Base-by-base conservation (phyloP, 2,329 filamentous ascomycete genomes). In the Phyllachora maydis region DNA sequence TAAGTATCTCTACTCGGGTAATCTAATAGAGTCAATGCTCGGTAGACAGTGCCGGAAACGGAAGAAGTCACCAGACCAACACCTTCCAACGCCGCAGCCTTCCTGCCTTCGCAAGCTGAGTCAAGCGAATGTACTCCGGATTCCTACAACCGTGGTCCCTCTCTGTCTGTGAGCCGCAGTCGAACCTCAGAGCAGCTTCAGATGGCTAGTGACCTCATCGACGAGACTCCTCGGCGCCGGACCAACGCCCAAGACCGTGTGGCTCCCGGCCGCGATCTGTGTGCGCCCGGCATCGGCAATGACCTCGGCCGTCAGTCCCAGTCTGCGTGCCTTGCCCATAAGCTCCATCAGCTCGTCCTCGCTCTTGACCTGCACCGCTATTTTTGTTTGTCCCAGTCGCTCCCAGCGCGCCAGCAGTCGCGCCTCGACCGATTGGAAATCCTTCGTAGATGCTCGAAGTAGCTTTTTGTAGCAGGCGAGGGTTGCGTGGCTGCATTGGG, bases 201-300 rank as follows among this genome's bases (percentile, higher is more conserved):
- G 52, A 29, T 71, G 59, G 2, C 81, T 79, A 4, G 83, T 92
- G 30, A 98, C 69, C 46, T 73, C 54, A 45, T 98, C 81, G 23
- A 98, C 71, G 27, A 83, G 54, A 38, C 77, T 83, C 57, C 75
- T 83, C 0, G 85, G 85, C 14, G 74, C 85, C 3, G 71, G 71
- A 0, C 71, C 71, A 25, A 85, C 69, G 1, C 88, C 88, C 24
- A 98, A 54, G 19, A 98, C 88, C 1, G 88, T 98, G 45, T 79
- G 64, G 46, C 82, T 93, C 11, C 88, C 85, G 20, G 76, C 71
- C 24, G 82, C 83, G 47, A 98, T 95, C 63, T 98, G 88, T 21
- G 88, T 98, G 30, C 88, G 66, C 9, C 88, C 88, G n/a, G 88
- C 88, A 50, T 98, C 88, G 39, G 78, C 72, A 34, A 98, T 85